Percentiles rank a stretch among this genome's conserved stretches.
Conservation (phyloP, 2,329 filamentous ascomycete species). For the Fonsecaea nubica region DNA sequence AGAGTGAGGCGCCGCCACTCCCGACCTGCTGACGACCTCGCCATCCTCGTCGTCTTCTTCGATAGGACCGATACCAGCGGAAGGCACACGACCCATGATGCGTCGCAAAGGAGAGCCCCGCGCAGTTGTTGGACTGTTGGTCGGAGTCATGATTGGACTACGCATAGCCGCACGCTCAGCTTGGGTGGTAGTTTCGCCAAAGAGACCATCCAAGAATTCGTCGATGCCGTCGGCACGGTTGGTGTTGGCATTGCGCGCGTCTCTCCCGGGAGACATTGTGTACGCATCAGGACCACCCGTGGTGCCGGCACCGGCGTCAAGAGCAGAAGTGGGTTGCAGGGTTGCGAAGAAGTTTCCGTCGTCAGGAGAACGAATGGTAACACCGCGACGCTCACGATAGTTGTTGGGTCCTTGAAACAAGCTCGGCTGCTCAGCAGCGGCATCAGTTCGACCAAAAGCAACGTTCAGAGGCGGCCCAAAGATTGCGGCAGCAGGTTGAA, state of each 20-base stretch:
- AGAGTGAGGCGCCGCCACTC: background rate
- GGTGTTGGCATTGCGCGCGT: background rate
- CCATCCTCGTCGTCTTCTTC: background rate
- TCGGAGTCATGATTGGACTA: background rate
- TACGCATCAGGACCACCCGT: background rate
- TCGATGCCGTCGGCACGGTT: background rate
- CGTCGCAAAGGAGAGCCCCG: background rate
- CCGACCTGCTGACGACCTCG: background rate
- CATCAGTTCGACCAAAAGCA: background rate
- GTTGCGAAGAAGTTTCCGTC: conserved; percentile 4
- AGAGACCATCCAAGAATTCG: conserved; percentile 9
- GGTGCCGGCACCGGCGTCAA: background rate
- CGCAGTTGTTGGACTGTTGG: conserved; percentile 3
- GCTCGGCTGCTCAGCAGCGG: background rate
- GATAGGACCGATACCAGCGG: background rate
- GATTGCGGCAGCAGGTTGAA: conserved; percentile 8
- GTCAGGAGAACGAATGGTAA: conserved; percentile 21
- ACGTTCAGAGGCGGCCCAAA: background rate
- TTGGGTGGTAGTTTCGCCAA: conserved; percentile 9
- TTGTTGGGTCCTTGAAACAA: background rate
- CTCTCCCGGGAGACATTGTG: background rate
- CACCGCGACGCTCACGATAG: conserved; percentile 20
- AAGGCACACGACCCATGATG: background rate
- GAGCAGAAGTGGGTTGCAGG: background rate
- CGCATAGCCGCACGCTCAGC: conserved; percentile 11